Base-by-base conservation (phyloP, 2,329 filamentous ascomycete genomes). In the Ophiostoma perfectum region DNA sequence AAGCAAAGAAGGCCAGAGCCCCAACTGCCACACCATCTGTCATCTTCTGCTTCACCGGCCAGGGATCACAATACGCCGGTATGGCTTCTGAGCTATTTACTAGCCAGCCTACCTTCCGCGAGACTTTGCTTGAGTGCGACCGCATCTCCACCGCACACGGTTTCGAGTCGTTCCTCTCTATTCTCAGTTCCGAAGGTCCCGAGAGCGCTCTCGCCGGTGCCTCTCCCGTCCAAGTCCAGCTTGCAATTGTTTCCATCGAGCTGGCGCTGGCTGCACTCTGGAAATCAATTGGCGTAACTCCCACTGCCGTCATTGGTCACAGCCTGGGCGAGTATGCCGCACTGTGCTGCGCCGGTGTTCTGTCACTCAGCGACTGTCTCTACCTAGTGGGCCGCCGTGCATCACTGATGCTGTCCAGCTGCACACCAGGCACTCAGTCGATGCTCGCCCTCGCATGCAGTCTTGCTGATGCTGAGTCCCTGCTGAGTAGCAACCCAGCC, bases 251-350 rank as follows among this genome's bases (percentile, higher is more conserved):
- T 60, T 82, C 81, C 69, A 81, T 86, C 62, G 82, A 88, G 76
- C 86, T 86, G 78, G 85, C 86, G 5, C 77, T 88, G 12, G 81
- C 81, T 3, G 80, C 79, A 52, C 77, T 87, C 1, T 88, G 85
- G 85, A 75, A 72, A n/a, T 83, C 82, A 1, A 84, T 83, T 81
- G 84, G 84, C 47, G 78, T 88, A 67, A 77, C 76, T 55, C 85
- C 85, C 2, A 81, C 83, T n/a, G 84, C 80, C 6, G 84, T 87
- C 1, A 76, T 87, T 12, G 85, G 85, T 16, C 85, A 87, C 76
- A 90, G 88, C 72, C 79, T 92, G 41, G 90, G 90, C 67, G 89
- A 92, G 76, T 92, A 91, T 73, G 88, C 90, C 44, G 89, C 90
- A 55, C 83, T 92, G 9, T 83, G 90, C 73, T 82, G 87, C 49